Evolutionary conservation across 192 early-diverging fungal species (phyloP).

Genomic region (Obelidium mucronatum): DNA sequence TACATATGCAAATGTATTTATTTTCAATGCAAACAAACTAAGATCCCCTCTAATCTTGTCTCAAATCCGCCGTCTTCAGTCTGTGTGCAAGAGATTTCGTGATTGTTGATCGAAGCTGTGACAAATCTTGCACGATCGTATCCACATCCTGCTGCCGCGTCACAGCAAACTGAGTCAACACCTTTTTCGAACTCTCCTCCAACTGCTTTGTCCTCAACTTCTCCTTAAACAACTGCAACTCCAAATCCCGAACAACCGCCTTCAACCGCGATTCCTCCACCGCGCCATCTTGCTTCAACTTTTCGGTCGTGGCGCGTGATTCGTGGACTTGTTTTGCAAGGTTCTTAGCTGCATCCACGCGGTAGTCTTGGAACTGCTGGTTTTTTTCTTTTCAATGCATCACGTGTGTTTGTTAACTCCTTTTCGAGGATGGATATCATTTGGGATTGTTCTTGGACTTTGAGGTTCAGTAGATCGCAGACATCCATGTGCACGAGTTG

Average conservation of each 20-base stretch:
- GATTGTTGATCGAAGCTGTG: neutral
- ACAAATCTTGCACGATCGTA: neutral
- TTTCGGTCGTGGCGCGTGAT: neutral
- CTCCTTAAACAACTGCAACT: conserved; percentile 29
- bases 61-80: no score
- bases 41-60: no score
- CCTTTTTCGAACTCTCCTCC: conserved; percentile 8
- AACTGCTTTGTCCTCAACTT: conserved; percentile 13
- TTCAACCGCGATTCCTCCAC: neutral
- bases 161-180: neutral
- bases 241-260: conserved; percentile 7
- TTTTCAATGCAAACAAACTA: no score
- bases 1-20: neutral
- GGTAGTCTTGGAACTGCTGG: conserved; percentile 4
- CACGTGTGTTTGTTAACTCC: conserved; percentile 14
- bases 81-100: conserved; percentile 12
- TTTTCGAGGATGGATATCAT: conserved; percentile 15
- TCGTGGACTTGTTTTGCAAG: conserved; percentile 15
- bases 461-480: conserved; percentile 17
- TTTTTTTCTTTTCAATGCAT: neutral
- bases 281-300: conserved; percentile 1
- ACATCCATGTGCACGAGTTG: conserved; percentile 29
- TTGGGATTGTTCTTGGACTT: conserved; percentile 25
- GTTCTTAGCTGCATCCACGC: conserved; percentile 17
- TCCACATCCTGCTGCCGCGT: conserved; percentile 12